Percentiles rank a stretch among this genome's conserved stretches.
Evolutionary conservation across 2,329 filamentous ascomycete species (phyloP).

Genomic region (Alternaria ventricosa): DNA sequence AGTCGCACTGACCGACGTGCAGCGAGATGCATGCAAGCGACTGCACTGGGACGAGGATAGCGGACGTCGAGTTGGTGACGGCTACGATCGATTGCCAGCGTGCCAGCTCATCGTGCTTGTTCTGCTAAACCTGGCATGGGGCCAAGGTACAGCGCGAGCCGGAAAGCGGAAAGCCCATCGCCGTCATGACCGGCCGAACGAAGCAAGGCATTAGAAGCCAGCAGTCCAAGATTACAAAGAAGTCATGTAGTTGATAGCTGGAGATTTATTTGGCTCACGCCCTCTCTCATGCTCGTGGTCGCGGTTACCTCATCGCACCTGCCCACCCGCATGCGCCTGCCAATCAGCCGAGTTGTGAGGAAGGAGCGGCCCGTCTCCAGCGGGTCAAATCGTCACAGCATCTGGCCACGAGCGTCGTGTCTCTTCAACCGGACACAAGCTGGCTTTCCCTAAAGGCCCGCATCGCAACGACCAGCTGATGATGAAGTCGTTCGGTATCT

Average conservation of each 20-base stretch:
- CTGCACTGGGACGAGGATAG: slow-evolving; percentile 5
- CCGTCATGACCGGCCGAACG: slow-evolving; percentile 10
- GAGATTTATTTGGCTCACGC: neutral
- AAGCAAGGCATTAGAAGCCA: slow-evolving; percentile 9
- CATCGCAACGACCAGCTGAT: neutral
- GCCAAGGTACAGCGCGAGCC: slow-evolving; percentile 18
- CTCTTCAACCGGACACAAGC: neutral
- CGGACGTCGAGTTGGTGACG: slow-evolving; percentile 11
- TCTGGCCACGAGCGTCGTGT: neutral
- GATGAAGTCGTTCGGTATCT: neutral
- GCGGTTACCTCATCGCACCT: slow-evolving; percentile 18
- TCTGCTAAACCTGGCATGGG: slow-evolving; percentile 22
- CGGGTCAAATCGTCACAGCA: slow-evolving; percentile 10
- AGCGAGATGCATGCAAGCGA: slow-evolving; percentile 18
- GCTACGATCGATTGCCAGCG: slow-evolving; percentile 12
- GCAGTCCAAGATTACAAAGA: neutral
- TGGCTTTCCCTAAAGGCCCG: neutral
- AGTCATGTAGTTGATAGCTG: neutral
- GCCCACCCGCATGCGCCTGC: slow-evolving; percentile 12
- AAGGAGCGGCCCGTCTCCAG: slow-evolving; percentile 16
- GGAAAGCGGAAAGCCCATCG: slow-evolving; percentile 8
- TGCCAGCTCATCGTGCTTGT: slow-evolving; percentile 19
- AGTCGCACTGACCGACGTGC: slow-evolving; percentile 14
- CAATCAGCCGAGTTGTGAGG: slow-evolving; percentile 14
- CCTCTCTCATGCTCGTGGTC: slow-evolving; percentile 7